Evolutionary conservation across 2,329 filamentous ascomycete species (phyloP).

Genomic region (Dendryphion nanum): DNA sequence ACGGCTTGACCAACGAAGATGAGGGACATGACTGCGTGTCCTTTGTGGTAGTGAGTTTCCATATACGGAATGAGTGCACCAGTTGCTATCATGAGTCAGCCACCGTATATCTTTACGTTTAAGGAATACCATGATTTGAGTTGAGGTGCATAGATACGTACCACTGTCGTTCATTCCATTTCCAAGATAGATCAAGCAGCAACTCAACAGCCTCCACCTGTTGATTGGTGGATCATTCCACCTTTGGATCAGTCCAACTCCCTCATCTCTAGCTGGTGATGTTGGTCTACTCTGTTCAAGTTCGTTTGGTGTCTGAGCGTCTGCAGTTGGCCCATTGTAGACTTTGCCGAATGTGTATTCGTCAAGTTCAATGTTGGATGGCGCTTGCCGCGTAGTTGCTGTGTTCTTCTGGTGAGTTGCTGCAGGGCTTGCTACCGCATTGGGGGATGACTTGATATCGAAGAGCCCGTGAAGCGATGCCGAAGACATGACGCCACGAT

Average conservation of each 20-base stretch:
- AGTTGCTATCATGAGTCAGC: constrained; percentile 45
- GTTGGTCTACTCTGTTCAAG: constrained; percentile 57
- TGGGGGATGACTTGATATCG: constrained; percentile 40
- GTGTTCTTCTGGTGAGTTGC: constrained; percentile 32
- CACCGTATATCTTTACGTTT: not conserved
- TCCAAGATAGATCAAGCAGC: constrained; percentile 64
- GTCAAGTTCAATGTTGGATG: constrained; percentile 36
- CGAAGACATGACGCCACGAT: constrained; percentile 31
- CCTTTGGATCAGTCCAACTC: constrained; percentile 52
- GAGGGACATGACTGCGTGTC: constrained; percentile 75
- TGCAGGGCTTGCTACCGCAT: constrained; percentile 37
- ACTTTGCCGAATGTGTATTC: constrained; percentile 19
- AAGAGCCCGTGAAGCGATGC: constrained; percentile 41
- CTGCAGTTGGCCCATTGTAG: constrained; percentile 16
- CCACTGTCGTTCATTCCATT: constrained; percentile 72
- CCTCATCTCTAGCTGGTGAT: constrained; percentile 44
- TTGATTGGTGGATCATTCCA: constrained; percentile 63
- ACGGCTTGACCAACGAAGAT: constrained; percentile 78
- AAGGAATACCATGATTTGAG: not conserved
- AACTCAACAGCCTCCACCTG: constrained; percentile 64
- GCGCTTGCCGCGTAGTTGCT: constrained; percentile 13
- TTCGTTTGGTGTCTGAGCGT: constrained; percentile 36
- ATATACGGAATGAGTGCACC: constrained; percentile 81
- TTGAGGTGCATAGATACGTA: constrained; percentile 13
- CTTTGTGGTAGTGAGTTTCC: constrained; percentile 71